Evolutionary conservation across 148 eudicot species (phyloP).

Genomic region (Heliamphora exappendiculata): DNA sequence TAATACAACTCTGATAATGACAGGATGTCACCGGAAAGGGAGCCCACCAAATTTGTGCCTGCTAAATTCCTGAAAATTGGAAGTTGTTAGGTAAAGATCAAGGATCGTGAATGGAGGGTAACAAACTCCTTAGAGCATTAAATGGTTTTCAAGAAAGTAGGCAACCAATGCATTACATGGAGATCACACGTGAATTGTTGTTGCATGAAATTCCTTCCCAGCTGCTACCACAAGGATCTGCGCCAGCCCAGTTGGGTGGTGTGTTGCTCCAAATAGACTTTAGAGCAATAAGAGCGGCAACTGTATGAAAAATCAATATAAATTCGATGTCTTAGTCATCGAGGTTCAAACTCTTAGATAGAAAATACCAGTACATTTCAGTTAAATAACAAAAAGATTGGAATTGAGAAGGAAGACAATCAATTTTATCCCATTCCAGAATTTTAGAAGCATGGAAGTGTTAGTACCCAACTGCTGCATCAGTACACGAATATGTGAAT

Average conservation of each 20-base stretch:
- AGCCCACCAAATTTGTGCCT: slow-evolving; percentile 50
- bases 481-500: not conserved
- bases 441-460: not conserved
- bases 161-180: slow-evolving; percentile 39
- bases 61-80: slow-evolving; percentile 50
- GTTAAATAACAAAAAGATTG: not conserved
- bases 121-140: not conserved
- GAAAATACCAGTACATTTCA: not conserved
- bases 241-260: slow-evolving; percentile 59
- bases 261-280: slow-evolving; percentile 48
- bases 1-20: slow-evolving; percentile 44
- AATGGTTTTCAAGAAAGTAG: not conserved
- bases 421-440: not conserved
- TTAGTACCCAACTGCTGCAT: not conserved
- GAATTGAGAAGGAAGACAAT: not conserved
- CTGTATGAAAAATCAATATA: slow-evolving; percentile 29
- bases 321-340: not conserved
- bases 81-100: slow-evolving; percentile 9
- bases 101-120: not conserved
- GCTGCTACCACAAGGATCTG: slow-evolving; percentile 60
- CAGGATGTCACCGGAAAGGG: slow-evolving; percentile 42
- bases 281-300: slow-evolving; percentile 48
- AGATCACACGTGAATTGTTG: slow-evolving; percentile 45
- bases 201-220: slow-evolving; percentile 79
- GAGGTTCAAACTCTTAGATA: not conserved